Evolutionary conservation across 805 yeast species (phyloP), one percentile per base, ranked within the genome.

Genomic region (Monosporozyma servazzii): DNA sequence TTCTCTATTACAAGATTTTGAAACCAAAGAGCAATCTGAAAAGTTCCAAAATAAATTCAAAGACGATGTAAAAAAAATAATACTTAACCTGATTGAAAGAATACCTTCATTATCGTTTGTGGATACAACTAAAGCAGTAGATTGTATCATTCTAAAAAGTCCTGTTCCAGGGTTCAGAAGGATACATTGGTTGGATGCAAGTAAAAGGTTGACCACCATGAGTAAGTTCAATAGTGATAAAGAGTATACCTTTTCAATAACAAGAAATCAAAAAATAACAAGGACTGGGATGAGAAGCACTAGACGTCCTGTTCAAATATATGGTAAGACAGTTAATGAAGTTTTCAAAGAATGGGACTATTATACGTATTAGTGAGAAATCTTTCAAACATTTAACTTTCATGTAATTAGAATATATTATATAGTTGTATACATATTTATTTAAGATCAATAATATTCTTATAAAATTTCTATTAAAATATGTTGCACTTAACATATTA

Each of bases 181-280:
- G 48, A 55, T 69, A 31, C 58, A 63, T 51, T 68, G 72, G 72
- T 53, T 67, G 29, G 66, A 65, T 39, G 58, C 59, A 6, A 53
- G 55, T 2, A 62, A 59, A 44, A 58, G 71, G 49, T 51, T 46
- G 4, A 53, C 52, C 21, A 50, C 54, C 1, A 56, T 66, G 43
- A 56, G 60, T 56, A 64, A 64, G 15, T 60, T 55, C 46, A 60
- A 58, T 39, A 48, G 53, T 3, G 56, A 59, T n/a, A 58, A 53
- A 46, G 64, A 64, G 30, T 61, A 60, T 40, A 52, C 58, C 25
- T 56, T 57, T n/a, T 56, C 53, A 25, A 17, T 53, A 17, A 54
- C 52, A 17, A 54, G 54, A 3, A 51, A 55, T 9, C 55, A 56
- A 49, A 53, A 53, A 27, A 51, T 59, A 15, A 58, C 63, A 8